Conservation (phyloP, 2,329 filamentous ascomycete species). For the Alternaria longipes region DNA sequence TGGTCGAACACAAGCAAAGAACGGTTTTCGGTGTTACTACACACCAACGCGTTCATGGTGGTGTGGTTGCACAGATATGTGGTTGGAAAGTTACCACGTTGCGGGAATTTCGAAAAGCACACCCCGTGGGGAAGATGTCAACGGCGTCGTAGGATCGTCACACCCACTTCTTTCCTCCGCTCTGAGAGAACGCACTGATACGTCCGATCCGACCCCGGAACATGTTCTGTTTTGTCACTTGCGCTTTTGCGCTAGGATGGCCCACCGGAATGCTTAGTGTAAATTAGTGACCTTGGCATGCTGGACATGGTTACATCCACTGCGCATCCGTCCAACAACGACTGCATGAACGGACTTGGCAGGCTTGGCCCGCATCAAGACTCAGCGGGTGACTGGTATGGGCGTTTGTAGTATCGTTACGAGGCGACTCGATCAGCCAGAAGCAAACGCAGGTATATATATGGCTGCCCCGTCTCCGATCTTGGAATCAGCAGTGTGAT, state of each 20-base stretch:
- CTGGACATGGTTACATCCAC: constrained; percentile 35
- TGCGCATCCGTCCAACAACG: constrained; percentile 25
- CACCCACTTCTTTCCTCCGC: constrained; percentile 20
- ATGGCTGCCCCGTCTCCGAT: constrained; percentile 17
- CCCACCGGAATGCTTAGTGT: constrained; percentile 36
- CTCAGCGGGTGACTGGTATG: constrained; percentile 31
- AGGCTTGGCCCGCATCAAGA: constrained; percentile 42
- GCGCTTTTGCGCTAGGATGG: constrained; percentile 22
- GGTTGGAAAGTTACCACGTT: constrained; percentile 9
- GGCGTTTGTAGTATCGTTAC: constrained; percentile 23
- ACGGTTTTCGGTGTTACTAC: constrained; percentile 8
- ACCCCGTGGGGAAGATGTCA: constrained; percentile 38
- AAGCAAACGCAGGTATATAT: constrained; percentile 30
- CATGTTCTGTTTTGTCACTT: constrained; percentile 29
- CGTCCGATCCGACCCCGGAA: constrained; percentile 24
- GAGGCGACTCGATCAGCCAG: constrained; percentile 21
- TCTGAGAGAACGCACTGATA: constrained; percentile 21
- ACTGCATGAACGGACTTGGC: constrained; percentile 41
- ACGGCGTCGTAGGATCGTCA: constrained; percentile 28
- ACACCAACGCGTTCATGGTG: background rate
- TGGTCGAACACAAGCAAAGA: constrained; percentile 19
- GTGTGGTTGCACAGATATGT: constrained; percentile 3
- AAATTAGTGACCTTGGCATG: constrained; percentile 38
- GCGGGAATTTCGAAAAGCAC: constrained; percentile 10
- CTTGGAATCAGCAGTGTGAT: constrained; percentile 21